A percentile compares a stretch with the other conserved stretches of the same genome.
These are phyloP conservation scores for Mollisia scopiformis DNA, from an alignment of 2,329 filamentous ascomycete species.

Conservation along the genomic window DNA sequence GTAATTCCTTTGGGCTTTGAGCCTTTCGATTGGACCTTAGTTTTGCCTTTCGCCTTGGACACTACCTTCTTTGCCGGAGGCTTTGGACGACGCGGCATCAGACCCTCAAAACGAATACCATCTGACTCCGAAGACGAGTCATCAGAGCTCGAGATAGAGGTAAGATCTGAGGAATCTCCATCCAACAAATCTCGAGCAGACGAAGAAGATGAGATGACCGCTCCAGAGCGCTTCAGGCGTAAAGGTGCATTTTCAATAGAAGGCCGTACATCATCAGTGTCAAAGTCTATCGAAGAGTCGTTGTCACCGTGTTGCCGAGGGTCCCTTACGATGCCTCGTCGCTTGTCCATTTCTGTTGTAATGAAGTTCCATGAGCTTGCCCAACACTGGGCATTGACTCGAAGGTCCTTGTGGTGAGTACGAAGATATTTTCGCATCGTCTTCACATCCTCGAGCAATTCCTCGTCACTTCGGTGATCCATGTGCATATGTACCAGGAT, in stretches of 20 bases:
- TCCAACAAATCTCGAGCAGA: background rate
- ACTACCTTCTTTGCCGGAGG: background rate
- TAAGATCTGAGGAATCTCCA: background rate
- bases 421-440: conserved; percentile 36
- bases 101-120: background rate
- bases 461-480: conserved; percentile 30
- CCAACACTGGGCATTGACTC: conserved; percentile 40
- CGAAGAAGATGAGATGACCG: background rate
- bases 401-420: conserved; percentile 37
- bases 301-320: background rate
- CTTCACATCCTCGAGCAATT: conserved; percentile 38
- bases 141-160: background rate
- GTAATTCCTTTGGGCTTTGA: background rate
- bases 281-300: background rate
- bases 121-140: background rate
- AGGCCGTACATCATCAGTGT: background rate
- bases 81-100: background rate
- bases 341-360: conserved; percentile 17
- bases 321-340: background rate
- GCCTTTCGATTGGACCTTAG: background rate
- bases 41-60: background rate
- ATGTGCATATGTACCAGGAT: conserved; percentile 37
- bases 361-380: conserved; percentile 36
- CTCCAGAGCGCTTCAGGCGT: background rate
- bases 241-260: conserved; percentile 4